phyloP scores from a whole-genome alignment of 192 early-diverging fungal species.

The Coemansia asiatica region DNA sequence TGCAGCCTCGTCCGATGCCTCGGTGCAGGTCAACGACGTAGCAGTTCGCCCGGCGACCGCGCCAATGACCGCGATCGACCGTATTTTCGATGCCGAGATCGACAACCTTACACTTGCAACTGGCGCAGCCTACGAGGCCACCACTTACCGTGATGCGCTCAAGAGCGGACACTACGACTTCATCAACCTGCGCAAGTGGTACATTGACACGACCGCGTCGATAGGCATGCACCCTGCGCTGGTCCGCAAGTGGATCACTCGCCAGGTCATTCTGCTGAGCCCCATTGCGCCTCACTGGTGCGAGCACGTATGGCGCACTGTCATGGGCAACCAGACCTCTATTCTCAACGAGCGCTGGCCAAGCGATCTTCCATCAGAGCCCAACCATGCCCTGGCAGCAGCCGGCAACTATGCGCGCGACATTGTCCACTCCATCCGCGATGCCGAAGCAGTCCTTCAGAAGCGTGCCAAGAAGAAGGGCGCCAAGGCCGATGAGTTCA shows the following conservation, averaged over 20 bases:
- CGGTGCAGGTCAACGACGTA: slow-evolving; percentile 38
- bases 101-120: slow-evolving; percentile 67
- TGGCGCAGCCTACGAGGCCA: slow-evolving; percentile 72
- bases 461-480: slow-evolving; percentile 80
- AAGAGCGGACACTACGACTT: slow-evolving; percentile 92
- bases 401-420: slow-evolving; percentile 80
- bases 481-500: slow-evolving; percentile 59
- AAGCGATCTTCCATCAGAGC: slow-evolving; percentile 50
- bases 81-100: slow-evolving; percentile 90
- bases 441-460: slow-evolving; percentile 62
- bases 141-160: slow-evolving; percentile 88
- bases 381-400: slow-evolving; percentile 71
- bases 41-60: slow-evolving; percentile 52
- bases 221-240: slow-evolving; percentile 86
- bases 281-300: slow-evolving; percentile 95
- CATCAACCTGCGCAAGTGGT: slow-evolving; percentile 81
- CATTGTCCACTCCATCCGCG: slow-evolving; percentile 72
- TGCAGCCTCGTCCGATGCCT: slow-evolving; percentile 51
- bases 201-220: slow-evolving; percentile 72
- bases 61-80: slow-evolving; percentile 71
- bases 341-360: slow-evolving; percentile 75
- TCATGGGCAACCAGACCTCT: slow-evolving; percentile 72
- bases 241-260: slow-evolving; percentile 76
- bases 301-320: slow-evolving; percentile 82
- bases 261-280: slow-evolving; percentile 80